Evolutionary conservation across 2,329 filamentous ascomycete species (phyloP).

Genomic region (Tolypocladium album): DNA sequence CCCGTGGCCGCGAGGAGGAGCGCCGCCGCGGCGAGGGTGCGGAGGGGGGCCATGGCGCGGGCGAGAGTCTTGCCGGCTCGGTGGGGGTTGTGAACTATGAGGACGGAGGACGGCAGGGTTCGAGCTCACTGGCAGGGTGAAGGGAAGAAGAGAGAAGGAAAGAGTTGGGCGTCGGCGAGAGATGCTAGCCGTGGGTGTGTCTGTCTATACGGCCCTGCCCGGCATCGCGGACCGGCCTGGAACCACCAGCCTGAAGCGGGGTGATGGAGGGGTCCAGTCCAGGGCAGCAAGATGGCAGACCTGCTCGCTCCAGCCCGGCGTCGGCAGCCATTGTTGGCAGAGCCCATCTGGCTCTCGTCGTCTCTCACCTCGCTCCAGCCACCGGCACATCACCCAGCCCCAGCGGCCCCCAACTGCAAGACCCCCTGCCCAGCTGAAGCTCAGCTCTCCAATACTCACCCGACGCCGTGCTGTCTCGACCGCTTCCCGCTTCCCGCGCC

Average conservation of each 20-base stretch:
- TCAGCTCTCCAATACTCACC: background rate
- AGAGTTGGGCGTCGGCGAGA: background rate
- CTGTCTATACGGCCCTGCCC: background rate
- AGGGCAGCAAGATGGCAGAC: background rate
- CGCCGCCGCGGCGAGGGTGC: background rate
- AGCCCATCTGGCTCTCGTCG: background rate
- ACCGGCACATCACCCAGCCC: background rate
- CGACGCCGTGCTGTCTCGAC: background rate
- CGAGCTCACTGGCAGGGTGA: background rate
- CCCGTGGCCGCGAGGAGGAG: background rate
- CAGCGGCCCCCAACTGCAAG: background rate
- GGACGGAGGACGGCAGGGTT: too few species aligned
- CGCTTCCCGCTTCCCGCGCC: background rate
- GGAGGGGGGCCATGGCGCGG: slow-evolving; percentile 1
- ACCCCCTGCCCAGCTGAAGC: background rate
- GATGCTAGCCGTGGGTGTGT: background rate
- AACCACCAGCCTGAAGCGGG: background rate
- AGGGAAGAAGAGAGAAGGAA: background rate
- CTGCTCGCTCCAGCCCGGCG: background rate
- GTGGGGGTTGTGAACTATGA: background rate
- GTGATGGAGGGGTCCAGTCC: background rate
- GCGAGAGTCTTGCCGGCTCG: background rate
- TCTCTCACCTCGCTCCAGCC: background rate
- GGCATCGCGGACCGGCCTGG: background rate
- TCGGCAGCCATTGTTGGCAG: background rate